A percentile compares a stretch with the other conserved stretches of the same genome.
These are phyloP conservation scores for Zea mays DNA, from an alignment of 176 grass and related monocot genomes.

Conservation along the genomic window Zm-B73-REFERENCE-NAM-5.0 NC_050096.1:297159001-297159500, in stretches of 20 bases:
- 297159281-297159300: constrained; percentile 84
- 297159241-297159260: background rate
- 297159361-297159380: constrained; percentile 49
- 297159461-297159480: constrained; percentile 69
- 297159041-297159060: constrained; percentile 75
- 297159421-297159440: constrained; percentile 34
- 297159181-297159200: background rate
- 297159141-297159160: constrained; percentile 60
- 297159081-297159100: constrained; percentile 78
- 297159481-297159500: constrained; percentile 72
- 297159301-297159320: constrained; percentile 43
- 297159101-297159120: constrained; percentile 60
- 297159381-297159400: constrained; percentile 56
- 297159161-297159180: constrained; percentile 76
- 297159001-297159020: constrained; percentile 35
- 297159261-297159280: background rate
- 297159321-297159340: constrained; percentile 58
- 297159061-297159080: constrained; percentile 77
- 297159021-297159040: constrained; percentile 71
- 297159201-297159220: background rate
- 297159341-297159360: constrained; percentile 61
- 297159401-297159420: constrained; percentile 37
- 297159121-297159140: constrained; percentile 9
- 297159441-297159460: constrained; percentile 49
- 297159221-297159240: background rate